phyloP scores from a whole-genome alignment of 345 rosid species.

The Noccaea bulbosa region DNA sequence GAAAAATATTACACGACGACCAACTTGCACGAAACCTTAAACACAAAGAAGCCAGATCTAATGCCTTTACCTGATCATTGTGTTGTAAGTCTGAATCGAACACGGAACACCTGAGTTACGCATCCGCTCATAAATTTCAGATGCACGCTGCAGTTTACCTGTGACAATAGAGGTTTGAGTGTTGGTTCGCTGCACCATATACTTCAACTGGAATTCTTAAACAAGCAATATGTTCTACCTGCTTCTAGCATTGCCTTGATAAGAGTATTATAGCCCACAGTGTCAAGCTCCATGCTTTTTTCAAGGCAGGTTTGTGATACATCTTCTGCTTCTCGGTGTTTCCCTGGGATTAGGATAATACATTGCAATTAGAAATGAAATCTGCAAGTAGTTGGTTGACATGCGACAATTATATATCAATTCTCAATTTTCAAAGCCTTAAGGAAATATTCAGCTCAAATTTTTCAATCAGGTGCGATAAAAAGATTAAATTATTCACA shows the following conservation, averaged over 20 bases:
- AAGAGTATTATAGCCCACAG: slow-evolving; percentile 78
- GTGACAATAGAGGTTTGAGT: slow-evolving; percentile 38
- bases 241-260: slow-evolving; percentile 89
- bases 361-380: neutral
- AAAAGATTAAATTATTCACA: slow-evolving; percentile 17
- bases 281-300: slow-evolving; percentile 62
- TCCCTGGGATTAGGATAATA: slow-evolving; percentile 53
- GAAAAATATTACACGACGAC: slow-evolving; percentile 24
- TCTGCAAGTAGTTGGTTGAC: neutral
- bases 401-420: neutral
- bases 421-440: neutral
- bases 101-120: slow-evolving; percentile 56
- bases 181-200: slow-evolving; percentile 22
- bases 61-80: slow-evolving; percentile 67
- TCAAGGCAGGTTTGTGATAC: slow-evolving; percentile 51
- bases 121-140: slow-evolving; percentile 68
- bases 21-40: slow-evolving; percentile 19
- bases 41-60: slow-evolving; percentile 6
- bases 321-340: slow-evolving; percentile 67
- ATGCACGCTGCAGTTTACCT: slow-evolving; percentile 70
- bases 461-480: slow-evolving; percentile 1
- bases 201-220: slow-evolving; percentile 10
- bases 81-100: slow-evolving; percentile 73
- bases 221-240: slow-evolving; percentile 49
- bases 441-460: neutral